Evolutionary conservation across 441 rosid species (phyloP).

Genomic region (Gossypium trilobum): DNA sequence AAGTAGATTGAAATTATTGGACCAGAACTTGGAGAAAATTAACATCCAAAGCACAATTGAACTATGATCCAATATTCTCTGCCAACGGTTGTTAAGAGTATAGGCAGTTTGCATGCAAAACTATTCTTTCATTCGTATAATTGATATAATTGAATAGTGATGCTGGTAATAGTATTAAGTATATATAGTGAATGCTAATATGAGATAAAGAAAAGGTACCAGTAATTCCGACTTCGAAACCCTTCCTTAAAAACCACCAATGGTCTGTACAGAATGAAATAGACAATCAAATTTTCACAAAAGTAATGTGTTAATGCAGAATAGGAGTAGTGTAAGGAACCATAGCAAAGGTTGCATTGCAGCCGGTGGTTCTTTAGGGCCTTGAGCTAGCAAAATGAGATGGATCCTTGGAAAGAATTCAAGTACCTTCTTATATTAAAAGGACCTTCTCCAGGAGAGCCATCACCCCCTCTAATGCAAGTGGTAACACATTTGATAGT

Average conservation of each 20-base stretch:
- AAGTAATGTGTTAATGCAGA: not conserved
- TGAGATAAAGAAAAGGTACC: slow-evolving; percentile 26
- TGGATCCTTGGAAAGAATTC: not conserved
- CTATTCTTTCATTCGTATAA: not conserved
- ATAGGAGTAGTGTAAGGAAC: not conserved
- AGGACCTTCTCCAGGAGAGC: slow-evolving; percentile 79
- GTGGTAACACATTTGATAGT: slow-evolving; percentile 69
- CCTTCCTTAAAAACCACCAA: slow-evolving; percentile 82
- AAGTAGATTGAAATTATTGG: not conserved
- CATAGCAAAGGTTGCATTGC: not conserved
- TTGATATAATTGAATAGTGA: not conserved
- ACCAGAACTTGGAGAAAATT: not conserved
- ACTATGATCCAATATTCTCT: not conserved
- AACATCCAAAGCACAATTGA: not conserved
- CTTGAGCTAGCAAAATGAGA: not conserved
- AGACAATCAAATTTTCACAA: slow-evolving; percentile 29
- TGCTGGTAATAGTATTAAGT: not conserved
- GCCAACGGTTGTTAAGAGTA: not conserved
- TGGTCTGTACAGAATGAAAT: slow-evolving; percentile 37
- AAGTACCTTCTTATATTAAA: slow-evolving; percentile 63
- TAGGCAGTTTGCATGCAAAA: not conserved
- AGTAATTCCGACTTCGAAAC: slow-evolving; percentile 72
- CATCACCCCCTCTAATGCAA: slow-evolving; percentile 72
- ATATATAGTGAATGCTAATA: not conserved
- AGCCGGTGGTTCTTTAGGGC: not conserved